Percentiles rank a stretch among this genome's conserved stretches.
These are phyloP conservation scores for Onygena corvina DNA, from an alignment of 2,329 filamentous ascomycete species.

Conservation along the genomic window DNA sequence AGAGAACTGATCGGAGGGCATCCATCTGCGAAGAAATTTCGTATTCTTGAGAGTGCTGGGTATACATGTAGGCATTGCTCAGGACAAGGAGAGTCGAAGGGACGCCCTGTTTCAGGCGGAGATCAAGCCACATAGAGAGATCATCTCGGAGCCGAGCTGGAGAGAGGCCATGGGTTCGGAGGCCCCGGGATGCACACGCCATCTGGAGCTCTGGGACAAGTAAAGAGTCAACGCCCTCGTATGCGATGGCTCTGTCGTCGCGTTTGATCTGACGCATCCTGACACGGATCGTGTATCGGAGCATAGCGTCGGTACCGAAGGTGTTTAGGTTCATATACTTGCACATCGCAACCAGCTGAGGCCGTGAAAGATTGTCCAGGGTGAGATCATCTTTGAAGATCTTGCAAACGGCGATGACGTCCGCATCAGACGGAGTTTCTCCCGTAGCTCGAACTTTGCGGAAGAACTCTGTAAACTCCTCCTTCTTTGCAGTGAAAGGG, in stretches of 20 bases:
- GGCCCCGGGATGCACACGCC: conserved; percentile 80
- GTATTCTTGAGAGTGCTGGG: conserved; percentile 57
- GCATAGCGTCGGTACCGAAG: conserved; percentile 94
- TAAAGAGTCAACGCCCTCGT: conserved; percentile 82
- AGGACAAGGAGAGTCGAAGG: conserved; percentile 90
- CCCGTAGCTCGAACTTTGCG: conserved; percentile 86
- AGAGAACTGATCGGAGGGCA: conserved; percentile 80
- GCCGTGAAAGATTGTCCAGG: conserved; percentile 88
- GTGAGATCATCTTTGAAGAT: conserved; percentile 97
- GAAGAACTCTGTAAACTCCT: conserved; percentile 96
- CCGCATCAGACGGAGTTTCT: conserved; percentile 72
- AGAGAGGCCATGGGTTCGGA: conserved; percentile 83
- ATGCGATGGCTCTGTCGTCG: conserved; percentile 87
- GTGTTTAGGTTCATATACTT: conserved; percentile 96
- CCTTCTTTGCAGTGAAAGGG: conserved; percentile 69
- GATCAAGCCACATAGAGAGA: conserved; percentile 83
- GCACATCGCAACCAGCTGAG: conserved; percentile 94
- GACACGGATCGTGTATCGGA: conserved; percentile 91
- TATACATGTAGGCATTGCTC: conserved; percentile 97
- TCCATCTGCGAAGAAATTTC: conserved; percentile 86
- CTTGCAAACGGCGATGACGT: conserved; percentile 98
- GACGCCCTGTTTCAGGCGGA: conserved; percentile 86
- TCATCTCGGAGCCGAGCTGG: conserved; percentile 80
- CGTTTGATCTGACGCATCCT: conserved; percentile 99
- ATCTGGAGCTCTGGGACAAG: conserved; percentile 89